phyloP scores from a whole-genome alignment of 805 yeast genomes.

The Wickerhamomyces chambardii region DNA sequence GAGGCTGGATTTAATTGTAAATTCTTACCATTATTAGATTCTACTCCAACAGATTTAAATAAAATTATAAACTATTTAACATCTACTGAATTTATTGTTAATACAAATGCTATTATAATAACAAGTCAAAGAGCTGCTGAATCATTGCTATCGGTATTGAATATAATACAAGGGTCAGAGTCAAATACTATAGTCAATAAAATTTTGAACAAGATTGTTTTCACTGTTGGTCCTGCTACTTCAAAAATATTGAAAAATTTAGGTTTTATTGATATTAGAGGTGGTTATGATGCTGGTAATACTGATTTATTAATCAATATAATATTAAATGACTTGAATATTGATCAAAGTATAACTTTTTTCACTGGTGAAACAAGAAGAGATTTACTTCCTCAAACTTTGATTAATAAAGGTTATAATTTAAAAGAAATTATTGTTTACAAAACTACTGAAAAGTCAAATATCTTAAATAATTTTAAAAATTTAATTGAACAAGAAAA shows the following conservation, averaged over 20 bases:
- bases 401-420: conserved; percentile 32
- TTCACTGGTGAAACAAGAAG: conserved; percentile 82
- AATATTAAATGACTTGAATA: conserved; percentile 28
- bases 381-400: conserved; percentile 66
- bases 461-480: conserved; percentile 32
- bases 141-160: conserved; percentile 41
- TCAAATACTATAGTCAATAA: conserved; percentile 7
- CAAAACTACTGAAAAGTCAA: conserved; percentile 45
- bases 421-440: conserved; percentile 61
- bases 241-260: conserved; percentile 40
- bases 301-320: conserved; percentile 63
- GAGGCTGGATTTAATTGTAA: conserved; percentile 28
- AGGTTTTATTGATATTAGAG: conserved; percentile 64
- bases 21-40: conserved; percentile 71
- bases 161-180: conserved; percentile 12
- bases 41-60: conserved; percentile 41
- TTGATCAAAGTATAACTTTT: conserved; percentile 39
- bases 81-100: conserved; percentile 29
- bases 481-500: conserved; percentile 1
- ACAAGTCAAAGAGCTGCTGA: conserved; percentile 94
- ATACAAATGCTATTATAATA: conserved; percentile 50
- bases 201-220: conserved; percentile 46
- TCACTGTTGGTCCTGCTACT: conserved; percentile 93
- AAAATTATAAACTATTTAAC: conserved; percentile 35
- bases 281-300: conserved; percentile 75